Evolutionary conservation across 139 green algal genomes (phyloP).

Genomic region (Coelastrella sp.): DNA sequence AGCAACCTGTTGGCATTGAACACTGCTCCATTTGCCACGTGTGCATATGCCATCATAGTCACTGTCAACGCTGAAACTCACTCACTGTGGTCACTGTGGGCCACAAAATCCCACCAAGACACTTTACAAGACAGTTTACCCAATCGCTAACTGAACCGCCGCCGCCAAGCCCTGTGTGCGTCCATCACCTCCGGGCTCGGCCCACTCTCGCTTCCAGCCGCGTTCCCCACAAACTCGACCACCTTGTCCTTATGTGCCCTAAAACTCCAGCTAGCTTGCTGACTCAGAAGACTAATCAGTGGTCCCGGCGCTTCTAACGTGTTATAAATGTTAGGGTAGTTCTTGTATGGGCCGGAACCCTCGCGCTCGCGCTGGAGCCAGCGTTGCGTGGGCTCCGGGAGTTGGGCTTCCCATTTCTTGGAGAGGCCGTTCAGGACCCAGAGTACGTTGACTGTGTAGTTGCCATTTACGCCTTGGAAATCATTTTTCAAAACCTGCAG

Average conservation of each 20-base stretch:
- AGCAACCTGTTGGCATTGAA: too few species aligned
- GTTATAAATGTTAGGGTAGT: constrained; percentile 28
- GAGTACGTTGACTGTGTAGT: constrained; percentile 31
- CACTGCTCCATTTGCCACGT: too few species aligned
- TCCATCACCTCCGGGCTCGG: background rate
- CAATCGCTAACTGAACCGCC: background rate
- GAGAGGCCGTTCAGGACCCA: constrained; percentile 34
- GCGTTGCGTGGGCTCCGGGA: background rate
- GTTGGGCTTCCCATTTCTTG: background rate
- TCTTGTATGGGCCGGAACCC: background rate
- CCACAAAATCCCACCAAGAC: too few species aligned
- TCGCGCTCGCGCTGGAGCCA: constrained; percentile 12
- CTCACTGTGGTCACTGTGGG: too few species aligned
- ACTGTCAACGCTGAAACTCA: too few species aligned
- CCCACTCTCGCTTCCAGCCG: background rate
- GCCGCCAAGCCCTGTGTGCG: background rate
- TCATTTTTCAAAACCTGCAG: constrained; percentile 11
- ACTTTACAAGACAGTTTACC: too few species aligned
- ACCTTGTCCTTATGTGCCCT: constrained; percentile 25
- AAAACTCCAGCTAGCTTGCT: constrained; percentile 42
- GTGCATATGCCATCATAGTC: too few species aligned
- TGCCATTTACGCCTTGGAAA: constrained; percentile 19
- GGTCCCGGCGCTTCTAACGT: constrained; percentile 21
- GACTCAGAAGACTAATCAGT: constrained; percentile 32
- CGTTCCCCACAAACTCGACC: background rate